Conservation (phyloP, 371 early-diverging fungal genomes). For the Amoeboaphelidium protococcarum region DNA sequence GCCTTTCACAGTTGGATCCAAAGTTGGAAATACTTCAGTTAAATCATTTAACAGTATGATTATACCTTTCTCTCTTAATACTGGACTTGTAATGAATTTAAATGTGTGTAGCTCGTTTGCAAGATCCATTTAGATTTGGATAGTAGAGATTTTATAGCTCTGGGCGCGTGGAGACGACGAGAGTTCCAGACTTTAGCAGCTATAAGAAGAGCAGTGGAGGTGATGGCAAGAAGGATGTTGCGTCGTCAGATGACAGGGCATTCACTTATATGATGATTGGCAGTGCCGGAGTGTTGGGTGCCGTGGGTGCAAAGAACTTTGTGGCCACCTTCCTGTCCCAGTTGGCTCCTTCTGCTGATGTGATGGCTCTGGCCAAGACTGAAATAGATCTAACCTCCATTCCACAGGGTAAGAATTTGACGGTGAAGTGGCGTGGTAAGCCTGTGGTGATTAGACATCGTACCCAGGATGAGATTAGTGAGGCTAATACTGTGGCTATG, state of each 20-base stretch:
- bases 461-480: slow-evolving; percentile 77
- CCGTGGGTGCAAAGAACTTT: slow-evolving; percentile 68
- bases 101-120: too few species aligned
- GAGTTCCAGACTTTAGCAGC: slow-evolving; percentile 3
- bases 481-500: slow-evolving; percentile 56
- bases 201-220: slow-evolving; percentile 2
- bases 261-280: slow-evolving; percentile 86
- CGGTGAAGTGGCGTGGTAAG: slow-evolving; percentile 96
- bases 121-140: not conserved
- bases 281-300: slow-evolving; percentile 51
- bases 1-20: too few species aligned
- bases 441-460: slow-evolving; percentile 92
- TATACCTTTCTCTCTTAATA: too few species aligned
- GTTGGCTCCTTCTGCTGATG: slow-evolving; percentile 87
- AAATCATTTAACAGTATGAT: too few species aligned
- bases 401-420: slow-evolving; percentile 87
- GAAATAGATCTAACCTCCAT: slow-evolving; percentile 72
- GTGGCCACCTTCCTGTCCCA: slow-evolving; percentile 68
- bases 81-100: too few species aligned
- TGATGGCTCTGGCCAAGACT: slow-evolving; percentile 85
- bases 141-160: not conserved
- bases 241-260: slow-evolving; percentile 4
- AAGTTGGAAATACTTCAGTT: too few species aligned
- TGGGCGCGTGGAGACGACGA: not conserved
- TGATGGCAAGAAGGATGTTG: too few species aligned